Base-by-base conservation (phyloP, 345 rosid species). In the Dipteronia sinensis region DNA sequence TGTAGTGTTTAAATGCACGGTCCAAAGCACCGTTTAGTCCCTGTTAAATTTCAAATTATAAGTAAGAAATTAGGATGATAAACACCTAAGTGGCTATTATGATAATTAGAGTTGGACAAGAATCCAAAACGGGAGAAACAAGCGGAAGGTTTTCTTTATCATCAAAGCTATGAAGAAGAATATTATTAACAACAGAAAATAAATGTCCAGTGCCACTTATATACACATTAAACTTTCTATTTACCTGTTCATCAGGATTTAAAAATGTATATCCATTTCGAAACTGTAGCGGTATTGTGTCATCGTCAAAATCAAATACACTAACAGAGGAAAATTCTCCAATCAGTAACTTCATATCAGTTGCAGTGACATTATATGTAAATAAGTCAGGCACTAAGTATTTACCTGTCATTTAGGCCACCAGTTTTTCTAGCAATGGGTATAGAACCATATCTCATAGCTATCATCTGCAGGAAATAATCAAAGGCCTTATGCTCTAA, bases 371-470 rank as follows among this genome's bases (percentile, higher is more conserved):
- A 74, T 49, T 59, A 20, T 55, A 17, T 22, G 10, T 67, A 46
- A 25, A 27, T 63, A 40, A 53, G 34, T 66, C 56, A 55, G 34
- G 75, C 27, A 68, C 64, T 42, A 69, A 70, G 65, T 69, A 66
- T 76, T 66, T 72, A 94, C 99, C 98, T 93, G 89, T 96, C 98
- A 74, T 91, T 92, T 68, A 96, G 88, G 67, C 97, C 99, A 61
- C 98, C 99, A 0, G 99, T 96, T 83, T 88, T 93, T 79, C 98
- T 89, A 15, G 83, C 95, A 42, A 96, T 86, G 63, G 99, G 98
- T 80, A 94, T 81, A 71, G 98, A 80, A 20, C 99, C 98, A 61
- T 96, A 92, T 82, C 95, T 87, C 98, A 95, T 93, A 40, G 98
- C 94, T 63, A 93, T 93, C 99, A 95, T 93, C 98, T 96, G 87